These are phyloP conservation scores for Aspergillus steynii DNA, from an alignment of 495 filamentous ascomycete genomes.

Conservation along the genomic window DNA sequence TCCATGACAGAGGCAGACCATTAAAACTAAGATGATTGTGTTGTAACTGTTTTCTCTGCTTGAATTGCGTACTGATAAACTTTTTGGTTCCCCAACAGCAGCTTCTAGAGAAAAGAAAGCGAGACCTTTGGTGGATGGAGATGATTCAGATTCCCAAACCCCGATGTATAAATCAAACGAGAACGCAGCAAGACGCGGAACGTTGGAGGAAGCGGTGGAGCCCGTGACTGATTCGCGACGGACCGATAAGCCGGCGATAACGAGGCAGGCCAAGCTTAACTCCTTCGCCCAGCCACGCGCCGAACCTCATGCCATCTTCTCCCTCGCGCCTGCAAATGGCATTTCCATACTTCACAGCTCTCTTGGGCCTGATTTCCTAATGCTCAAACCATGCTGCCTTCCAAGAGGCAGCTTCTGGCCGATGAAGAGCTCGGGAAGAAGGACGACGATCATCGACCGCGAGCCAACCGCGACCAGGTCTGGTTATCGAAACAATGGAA, in stretches of 20 bases:
- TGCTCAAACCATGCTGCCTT: conserved; percentile 39
- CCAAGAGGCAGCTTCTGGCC: conserved; percentile 46
- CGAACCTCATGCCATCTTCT: conserved; percentile 6
- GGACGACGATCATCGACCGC: conserved; percentile 61
- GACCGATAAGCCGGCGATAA: not conserved
- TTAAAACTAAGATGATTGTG: not conserved
- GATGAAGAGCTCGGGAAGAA: conserved; percentile 73
- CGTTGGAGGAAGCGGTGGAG: not conserved
- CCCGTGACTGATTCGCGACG: not conserved
- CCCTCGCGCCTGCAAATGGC: conserved; percentile 15
- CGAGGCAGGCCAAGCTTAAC: conserved; percentile 3
- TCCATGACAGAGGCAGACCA: conserved; percentile 35
- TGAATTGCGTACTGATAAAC: not conserved
- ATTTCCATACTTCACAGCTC: conserved; percentile 10
- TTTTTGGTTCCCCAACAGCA: not conserved
- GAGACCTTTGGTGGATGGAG: too few species aligned
- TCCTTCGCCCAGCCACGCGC: conserved; percentile 15
- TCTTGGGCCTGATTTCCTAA: conserved; percentile 19
- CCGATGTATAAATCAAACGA: not conserved
- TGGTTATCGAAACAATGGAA: conserved; percentile 32
- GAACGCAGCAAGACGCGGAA: not conserved
- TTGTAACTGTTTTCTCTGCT: not conserved
- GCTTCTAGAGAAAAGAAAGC: too few species aligned
- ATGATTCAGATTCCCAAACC: too few species aligned
- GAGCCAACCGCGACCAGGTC: conserved; percentile 21